Percentiles rank a stretch among this genome's conserved stretches.
phyloP scores from a whole-genome alignment of 2,329 filamentous ascomycete genomes.

The Xylaria sp. region DNA sequence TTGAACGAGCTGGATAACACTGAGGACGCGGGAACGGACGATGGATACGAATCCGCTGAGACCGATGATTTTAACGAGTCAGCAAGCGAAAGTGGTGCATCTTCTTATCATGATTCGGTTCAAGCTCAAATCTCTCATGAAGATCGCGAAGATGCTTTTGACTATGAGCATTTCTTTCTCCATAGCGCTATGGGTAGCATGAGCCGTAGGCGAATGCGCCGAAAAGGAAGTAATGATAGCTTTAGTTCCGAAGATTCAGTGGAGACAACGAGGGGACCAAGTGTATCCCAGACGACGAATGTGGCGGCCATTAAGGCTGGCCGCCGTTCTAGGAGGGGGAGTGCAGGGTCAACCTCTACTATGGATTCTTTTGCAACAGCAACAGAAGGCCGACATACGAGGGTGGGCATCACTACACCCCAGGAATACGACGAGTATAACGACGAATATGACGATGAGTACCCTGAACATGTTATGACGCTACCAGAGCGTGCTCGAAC shows the following conservation, averaged over 20 bases:
- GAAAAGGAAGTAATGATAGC: constrained; percentile 63
- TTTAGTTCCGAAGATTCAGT: constrained; percentile 70
- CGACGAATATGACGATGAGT: constrained; percentile 37
- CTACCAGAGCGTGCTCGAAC: constrained; percentile 45
- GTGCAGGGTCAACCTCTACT: constrained; percentile 62
- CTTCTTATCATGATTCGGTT: constrained; percentile 70
- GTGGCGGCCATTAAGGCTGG: constrained; percentile 42
- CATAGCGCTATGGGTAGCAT: constrained; percentile 90
- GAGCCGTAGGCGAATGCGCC: constrained; percentile 62
- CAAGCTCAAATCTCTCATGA: constrained; percentile 80
- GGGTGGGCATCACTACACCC: constrained; percentile 39
- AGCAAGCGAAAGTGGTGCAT: constrained; percentile 72
- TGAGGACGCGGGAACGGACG: constrained; percentile 45
- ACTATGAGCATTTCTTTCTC: constrained; percentile 95
- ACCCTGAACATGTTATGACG: constrained; percentile 39
- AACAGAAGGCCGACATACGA: constrained; percentile 56
- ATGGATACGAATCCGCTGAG: constrained; percentile 50
- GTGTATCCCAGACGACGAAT: constrained; percentile 40
- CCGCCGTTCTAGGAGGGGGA: constrained; percentile 55
- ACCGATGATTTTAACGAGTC: constrained; percentile 51
- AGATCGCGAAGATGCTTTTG: constrained; percentile 93
- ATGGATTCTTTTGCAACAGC: constrained; percentile 68
- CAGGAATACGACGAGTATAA: constrained; percentile 40
- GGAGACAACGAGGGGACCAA: constrained; percentile 68
- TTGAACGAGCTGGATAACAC: constrained; percentile 25